A percentile compares a stretch with the other conserved stretches of the same genome.
phyloP scores from a whole-genome alignment of 208 protist species.

The Polymyxa betae region DNA sequence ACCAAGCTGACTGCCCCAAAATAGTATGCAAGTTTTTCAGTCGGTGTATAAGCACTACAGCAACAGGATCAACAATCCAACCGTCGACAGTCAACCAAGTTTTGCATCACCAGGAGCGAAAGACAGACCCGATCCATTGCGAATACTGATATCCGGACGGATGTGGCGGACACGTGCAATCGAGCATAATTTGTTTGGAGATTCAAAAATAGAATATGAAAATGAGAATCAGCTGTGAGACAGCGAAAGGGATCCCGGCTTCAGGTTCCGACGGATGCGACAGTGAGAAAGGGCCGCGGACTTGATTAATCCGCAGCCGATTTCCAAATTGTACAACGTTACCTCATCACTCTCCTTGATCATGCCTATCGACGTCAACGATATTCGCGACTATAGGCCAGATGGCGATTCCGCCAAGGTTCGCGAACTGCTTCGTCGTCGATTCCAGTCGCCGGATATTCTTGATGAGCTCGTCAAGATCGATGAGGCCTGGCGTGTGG shows the following conservation, averaged over 20 bases:
- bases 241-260: background rate
- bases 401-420: constrained; percentile 21
- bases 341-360: background rate
- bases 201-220: background rate
- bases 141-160: constrained; percentile 35
- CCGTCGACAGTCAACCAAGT: background rate
- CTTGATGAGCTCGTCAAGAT: constrained; percentile 7
- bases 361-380: constrained; percentile 52
- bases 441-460: background rate
- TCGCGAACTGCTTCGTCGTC: constrained; percentile 26
- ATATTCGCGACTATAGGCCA: constrained; percentile 42
- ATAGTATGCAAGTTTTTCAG: background rate
- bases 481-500: background rate
- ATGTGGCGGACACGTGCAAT: too few relatives aligned
- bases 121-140: constrained; percentile 21
- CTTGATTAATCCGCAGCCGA: too few relatives aligned
- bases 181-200: background rate
- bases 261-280: background rate
- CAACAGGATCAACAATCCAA: background rate
- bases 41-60: background rate
- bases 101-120: background rate
- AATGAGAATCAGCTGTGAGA: background rate
- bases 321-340: background rate
- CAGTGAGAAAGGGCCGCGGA: too few relatives aligned
- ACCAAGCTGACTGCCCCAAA: constrained; percentile 20